Evolutionary conservation across 1,139 yeast species (phyloP), one percentile per base, ranked within the genome.

Genomic region (Pichia sp.): DNA sequence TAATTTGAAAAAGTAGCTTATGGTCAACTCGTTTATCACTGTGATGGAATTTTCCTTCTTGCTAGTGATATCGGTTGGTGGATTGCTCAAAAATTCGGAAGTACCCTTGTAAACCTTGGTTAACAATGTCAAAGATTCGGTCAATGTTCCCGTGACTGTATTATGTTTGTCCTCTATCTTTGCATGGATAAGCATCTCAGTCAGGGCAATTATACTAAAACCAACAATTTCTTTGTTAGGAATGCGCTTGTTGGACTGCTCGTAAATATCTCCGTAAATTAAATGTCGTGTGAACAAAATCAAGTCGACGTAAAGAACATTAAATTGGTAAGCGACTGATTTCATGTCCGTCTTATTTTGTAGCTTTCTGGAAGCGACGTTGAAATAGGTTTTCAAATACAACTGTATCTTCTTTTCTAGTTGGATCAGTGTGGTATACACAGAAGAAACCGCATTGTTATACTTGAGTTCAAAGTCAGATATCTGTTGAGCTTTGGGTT

Each of bases 111-210:
- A 79, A 1, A 87, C 80, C 55, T 75, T 74, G 53, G 85, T 89
- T 48, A 85, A 68, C 16, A 79, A 66, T 44, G 80, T 81, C 53
- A 85, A 66, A 1, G 80, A 76, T 48, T 82, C 85, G 9, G 85
- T 75, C 21, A 85, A 74, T 31, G 77, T 72, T 21, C 76, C 75
- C 13, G 77, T 74, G 1, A 83, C 78, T 8, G 76, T 70, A 39
- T 79, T 76, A 50, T 71, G 75, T 52, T 79, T 80, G 58, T 84
- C 90, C 63, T 85, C 89, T 54, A 78, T 81, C 28, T 79, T 73
- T 0, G 90, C 81, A 60, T 76, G 80, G n/a, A 79, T 72, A 36
- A 83, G 70, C 52, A 84, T 70, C 51, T 83, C 74, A 3, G 87
- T 70, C 12, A 84, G 65, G 1, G 87, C 74, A 45, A 84, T 76